Conservation (phyloP, 805 yeast species). For the Barnettozyma botsteinii region DNA sequence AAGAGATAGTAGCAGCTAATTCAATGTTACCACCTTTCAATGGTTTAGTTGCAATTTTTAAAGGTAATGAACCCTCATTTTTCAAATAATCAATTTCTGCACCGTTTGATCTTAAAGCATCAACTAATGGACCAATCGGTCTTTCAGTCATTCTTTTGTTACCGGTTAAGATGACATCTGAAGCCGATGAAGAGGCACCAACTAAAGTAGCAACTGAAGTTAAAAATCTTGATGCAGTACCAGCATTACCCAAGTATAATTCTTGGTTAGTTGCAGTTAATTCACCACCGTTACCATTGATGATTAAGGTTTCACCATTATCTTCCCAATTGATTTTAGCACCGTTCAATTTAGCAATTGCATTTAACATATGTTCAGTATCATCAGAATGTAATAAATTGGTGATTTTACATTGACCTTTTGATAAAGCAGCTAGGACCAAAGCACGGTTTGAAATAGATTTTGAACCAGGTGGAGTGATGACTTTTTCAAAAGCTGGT, state of each 20-base stretch:
- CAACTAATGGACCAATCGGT: constrained; percentile 94
- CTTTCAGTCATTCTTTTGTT: constrained; percentile 96
- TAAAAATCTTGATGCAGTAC: constrained; percentile 93
- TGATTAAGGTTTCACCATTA: constrained; percentile 82
- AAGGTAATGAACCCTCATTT: constrained; percentile 77
- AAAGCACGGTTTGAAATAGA: constrained; percentile 95
- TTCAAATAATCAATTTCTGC: constrained; percentile 67
- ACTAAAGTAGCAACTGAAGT: constrained; percentile 90
- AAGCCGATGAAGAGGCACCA: constrained; percentile 35
- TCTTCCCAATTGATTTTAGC: constrained; percentile 81
- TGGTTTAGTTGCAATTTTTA: constrained; percentile 66
- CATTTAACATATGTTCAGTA: constrained; percentile 89
- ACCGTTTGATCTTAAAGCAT: constrained; percentile 81
- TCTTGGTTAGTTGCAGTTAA: constrained; percentile 57
- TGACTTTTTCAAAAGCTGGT: constrained; percentile 30
- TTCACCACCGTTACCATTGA: constrained; percentile 81
- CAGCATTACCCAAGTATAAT: constrained; percentile 92
- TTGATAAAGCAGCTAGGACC: constrained; percentile 85
- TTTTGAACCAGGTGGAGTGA: constrained; percentile 94
- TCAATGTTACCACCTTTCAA: constrained; percentile 89
- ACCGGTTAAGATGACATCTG: constrained; percentile 72
- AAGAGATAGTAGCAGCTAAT: constrained; percentile 91
- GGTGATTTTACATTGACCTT: constrained; percentile 75
- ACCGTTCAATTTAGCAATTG: constrained; percentile 72
- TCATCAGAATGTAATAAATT: constrained; percentile 94